Conservation (phyloP, 768 basidiomycete species). For the Boletus fagicola region DNA sequence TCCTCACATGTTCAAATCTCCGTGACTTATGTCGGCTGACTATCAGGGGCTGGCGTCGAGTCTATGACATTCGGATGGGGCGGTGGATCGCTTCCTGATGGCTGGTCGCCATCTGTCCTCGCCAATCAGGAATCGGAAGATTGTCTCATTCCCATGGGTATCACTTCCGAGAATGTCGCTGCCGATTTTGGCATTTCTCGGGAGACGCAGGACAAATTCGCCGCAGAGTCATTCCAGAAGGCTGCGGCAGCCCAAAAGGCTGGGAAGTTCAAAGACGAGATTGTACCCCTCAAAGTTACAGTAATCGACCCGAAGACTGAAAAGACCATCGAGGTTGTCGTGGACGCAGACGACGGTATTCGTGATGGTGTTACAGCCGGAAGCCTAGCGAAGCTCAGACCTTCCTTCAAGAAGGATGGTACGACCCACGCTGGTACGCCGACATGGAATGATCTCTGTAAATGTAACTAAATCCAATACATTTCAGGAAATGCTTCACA, state of each 20-base stretch:
- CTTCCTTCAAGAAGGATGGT: constrained; percentile 78
- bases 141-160: constrained; percentile 86
- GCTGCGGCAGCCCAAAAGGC: constrained; percentile 77
- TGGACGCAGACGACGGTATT: constrained; percentile 83
- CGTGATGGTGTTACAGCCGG: constrained; percentile 81
- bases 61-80: constrained; percentile 85
- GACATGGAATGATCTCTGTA: background rate
- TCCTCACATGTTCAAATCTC: constrained; percentile 2
- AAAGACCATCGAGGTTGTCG: constrained; percentile 60
- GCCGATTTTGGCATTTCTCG: constrained; percentile 72
- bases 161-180: constrained; percentile 94
- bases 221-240: constrained; percentile 81
- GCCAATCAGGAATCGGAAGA: constrained; percentile 69
- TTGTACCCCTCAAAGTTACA: constrained; percentile 74
- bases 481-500: constrained; percentile 75
- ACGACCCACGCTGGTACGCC: constrained; percentile 66
- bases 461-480: constrained; percentile 3
- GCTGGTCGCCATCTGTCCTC: constrained; percentile 64
- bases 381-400: constrained; percentile 76
- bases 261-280: constrained; percentile 81
- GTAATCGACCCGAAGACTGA: constrained; percentile 73
- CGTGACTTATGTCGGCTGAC: constrained; percentile 6
- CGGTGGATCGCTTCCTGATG: constrained; percentile 50
- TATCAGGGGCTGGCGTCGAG: constrained; percentile 78
- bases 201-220: constrained; percentile 77